Evolutionary conservation across 2,329 filamentous ascomycete genomes (phyloP), one percentile per base, ranked within the genome.

Genomic region (Colletotrichum falcatum): DNA sequence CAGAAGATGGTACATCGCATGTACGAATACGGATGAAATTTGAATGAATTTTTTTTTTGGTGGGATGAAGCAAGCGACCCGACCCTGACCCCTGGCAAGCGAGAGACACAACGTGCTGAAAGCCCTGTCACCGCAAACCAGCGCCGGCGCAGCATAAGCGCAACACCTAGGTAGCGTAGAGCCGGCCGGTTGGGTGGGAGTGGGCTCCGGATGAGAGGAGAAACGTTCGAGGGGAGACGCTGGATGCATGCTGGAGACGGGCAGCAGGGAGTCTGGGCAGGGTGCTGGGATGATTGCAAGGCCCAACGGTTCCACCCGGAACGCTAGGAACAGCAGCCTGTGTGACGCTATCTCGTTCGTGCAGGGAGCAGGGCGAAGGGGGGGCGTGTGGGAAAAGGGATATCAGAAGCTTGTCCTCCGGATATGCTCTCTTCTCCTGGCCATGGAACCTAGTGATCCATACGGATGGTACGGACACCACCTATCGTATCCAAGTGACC

Each of bases 321-420:
- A 71, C 69, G 69, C 69, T 65, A 71, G 65, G 60, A 71, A 69
- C 58, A 35, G 60, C 33, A 58, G 69, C 69, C 69, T 71, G 60
- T 70, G 63, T 72, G 64, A 68, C 71, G 64, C 71, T 72, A 68
- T 68, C 68, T 72, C 61, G 53, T 37, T 59, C 44, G 39, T 60
- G 71, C 68, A 72, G 68, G 68, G 71, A 64, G 70, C 63, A 72
- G 63, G 71, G 71, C 54, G 61, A 63, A 55, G 30, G 30, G 60
- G 53, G 70, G 70, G 68, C n/a, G 65, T 70, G 61, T 44, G 20
- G 12, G 54, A 54, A 56, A 39, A 16, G 18, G 48, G 46, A 56
- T 44, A 54, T 55, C 65, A 61, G 66, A 70, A 62, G 66, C 61
- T 55, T 72, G 26, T 65, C 39, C 35, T n/a, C 37, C 39, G 46